Percentiles rank a stretch among this genome's conserved stretches.
Conservation (phyloP, 2,329 filamentous ascomycete species). For the Fonsecaea multimorphosa region DNA sequence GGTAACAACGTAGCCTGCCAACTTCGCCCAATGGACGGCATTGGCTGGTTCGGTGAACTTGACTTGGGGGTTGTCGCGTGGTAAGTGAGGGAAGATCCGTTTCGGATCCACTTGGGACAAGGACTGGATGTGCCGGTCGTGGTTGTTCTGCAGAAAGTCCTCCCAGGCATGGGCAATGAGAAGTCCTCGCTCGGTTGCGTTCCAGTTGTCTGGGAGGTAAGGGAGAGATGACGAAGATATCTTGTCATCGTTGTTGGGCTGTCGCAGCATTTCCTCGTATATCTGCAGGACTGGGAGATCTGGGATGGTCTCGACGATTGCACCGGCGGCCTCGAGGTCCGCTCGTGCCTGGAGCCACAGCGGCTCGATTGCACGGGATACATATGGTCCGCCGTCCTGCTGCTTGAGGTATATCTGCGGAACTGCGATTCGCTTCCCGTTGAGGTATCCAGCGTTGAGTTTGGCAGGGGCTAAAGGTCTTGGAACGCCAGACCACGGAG, state of each 20-base stretch:
- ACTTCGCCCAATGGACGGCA: constrained; percentile 27
- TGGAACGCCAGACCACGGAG: constrained; percentile 44
- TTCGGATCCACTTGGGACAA: constrained; percentile 50
- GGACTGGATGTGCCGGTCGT: constrained; percentile 48
- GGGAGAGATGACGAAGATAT: constrained; percentile 40
- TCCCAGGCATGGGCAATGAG: constrained; percentile 61
- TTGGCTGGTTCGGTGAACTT: constrained; percentile 30
- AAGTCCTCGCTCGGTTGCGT: constrained; percentile 54
- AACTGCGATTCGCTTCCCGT: constrained; percentile 45
- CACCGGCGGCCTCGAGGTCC: constrained; percentile 43
- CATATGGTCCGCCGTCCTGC: constrained; percentile 16
- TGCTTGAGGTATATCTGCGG: constrained; percentile 43
- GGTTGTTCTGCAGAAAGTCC: constrained; percentile 51
- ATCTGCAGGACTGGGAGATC: constrained; percentile 45
- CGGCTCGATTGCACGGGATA: constrained; percentile 18
- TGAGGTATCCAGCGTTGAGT: constrained; percentile 40
- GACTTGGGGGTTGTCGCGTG: constrained; percentile 22
- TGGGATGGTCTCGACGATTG: constrained; percentile 42
- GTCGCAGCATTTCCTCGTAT: constrained; percentile 34
- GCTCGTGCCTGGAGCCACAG: constrained; percentile 44
- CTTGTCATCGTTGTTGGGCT: neutral
- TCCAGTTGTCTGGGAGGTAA: constrained; percentile 55
- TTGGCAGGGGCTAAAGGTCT: constrained; percentile 45
- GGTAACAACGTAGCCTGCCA: constrained; percentile 19
- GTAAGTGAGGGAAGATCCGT: constrained; percentile 49